Conservation (phyloP, 805 yeast species). For the Saccharomycopsis oosterbeekiorum region DNA sequence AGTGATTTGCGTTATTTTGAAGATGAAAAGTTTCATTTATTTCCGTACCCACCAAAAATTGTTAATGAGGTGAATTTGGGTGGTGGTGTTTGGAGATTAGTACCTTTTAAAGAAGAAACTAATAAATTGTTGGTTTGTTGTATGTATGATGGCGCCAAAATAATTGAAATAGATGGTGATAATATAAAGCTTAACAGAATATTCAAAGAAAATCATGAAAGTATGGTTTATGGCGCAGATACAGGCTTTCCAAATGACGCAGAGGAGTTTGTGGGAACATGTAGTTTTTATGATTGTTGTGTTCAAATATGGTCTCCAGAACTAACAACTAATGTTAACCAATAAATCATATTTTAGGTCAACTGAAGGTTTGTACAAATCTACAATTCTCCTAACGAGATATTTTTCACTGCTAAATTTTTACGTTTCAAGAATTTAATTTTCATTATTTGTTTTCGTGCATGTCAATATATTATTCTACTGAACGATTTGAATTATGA, state of each 20-base stretch:
- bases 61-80: slow-evolving; percentile 49
- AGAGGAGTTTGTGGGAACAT: slow-evolving; percentile 48
- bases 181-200: slow-evolving; percentile 27
- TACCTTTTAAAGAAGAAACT: slow-evolving; percentile 40
- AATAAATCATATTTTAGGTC: too few relatives aligned
- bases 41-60: slow-evolving; percentile 24
- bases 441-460: too few relatives aligned
- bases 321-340: not conserved
- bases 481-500: too few relatives aligned
- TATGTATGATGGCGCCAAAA: slow-evolving; percentile 91
- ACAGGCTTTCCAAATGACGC: slow-evolving; percentile 38
- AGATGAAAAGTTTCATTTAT: slow-evolving; percentile 15
- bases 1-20: slow-evolving; percentile 57
- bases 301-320: slow-evolving; percentile 58
- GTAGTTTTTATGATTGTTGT: slow-evolving; percentile 84
- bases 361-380: too few relatives aligned
- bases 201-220: slow-evolving; percentile 64
- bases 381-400: too few relatives aligned
- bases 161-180: slow-evolving; percentile 32
- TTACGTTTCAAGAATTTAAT: too few relatives aligned
- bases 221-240: slow-evolving; percentile 95
- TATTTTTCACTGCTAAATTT: too few relatives aligned
- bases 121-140: slow-evolving; percentile 63
- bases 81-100: slow-evolving; percentile 94
- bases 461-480: too few relatives aligned